These are phyloP conservation scores for Draba incana DNA, from an alignment of 345 rosid species.

Conservation along the genomic window DNA sequence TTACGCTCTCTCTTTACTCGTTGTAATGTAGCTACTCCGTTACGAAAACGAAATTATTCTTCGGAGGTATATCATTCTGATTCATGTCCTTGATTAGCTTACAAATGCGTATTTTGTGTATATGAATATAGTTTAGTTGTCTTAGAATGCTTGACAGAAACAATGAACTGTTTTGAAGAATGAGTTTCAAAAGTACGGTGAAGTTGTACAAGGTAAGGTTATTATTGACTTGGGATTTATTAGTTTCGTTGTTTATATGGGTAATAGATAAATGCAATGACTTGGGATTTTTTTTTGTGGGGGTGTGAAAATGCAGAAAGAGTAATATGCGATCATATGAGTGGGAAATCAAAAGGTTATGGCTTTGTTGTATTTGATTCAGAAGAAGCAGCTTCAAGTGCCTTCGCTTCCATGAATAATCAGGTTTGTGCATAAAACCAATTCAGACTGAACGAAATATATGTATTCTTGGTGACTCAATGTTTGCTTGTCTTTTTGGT, in stretches of 20 bases:
- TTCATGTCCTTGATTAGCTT: no score
- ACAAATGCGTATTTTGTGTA: no score
- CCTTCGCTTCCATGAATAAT: slow-evolving; percentile 67
- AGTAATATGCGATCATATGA: slow-evolving; percentile 65
- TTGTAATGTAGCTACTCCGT: background rate
- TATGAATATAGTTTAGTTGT: no score
- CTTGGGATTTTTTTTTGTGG: background rate
- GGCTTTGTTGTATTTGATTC: slow-evolving; percentile 66
- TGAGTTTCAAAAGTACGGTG: slow-evolving; percentile 53
- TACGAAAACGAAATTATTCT: slow-evolving; percentile 48
- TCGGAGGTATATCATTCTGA: slow-evolving; percentile 63
- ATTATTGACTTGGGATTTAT: background rate
- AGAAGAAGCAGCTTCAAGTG: slow-evolving; percentile 59
- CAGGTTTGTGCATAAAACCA: slow-evolving; percentile 41
- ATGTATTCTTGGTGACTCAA: background rate
- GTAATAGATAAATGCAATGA: background rate
- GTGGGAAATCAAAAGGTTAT: slow-evolving; percentile 73
- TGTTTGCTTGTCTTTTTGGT: slow-evolving; percentile 13
- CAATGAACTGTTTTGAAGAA: slow-evolving; percentile 41
- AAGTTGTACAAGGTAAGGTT: slow-evolving; percentile 48
- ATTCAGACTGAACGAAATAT: no score
- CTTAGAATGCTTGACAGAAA: slow-evolving; percentile 8
- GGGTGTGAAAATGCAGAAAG: slow-evolving; percentile 46
- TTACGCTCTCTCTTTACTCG: slow-evolving; percentile 17
- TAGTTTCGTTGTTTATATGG: background rate